Evolutionary conservation across 2,329 filamentous ascomycete species (phyloP), one percentile per base, ranked within the genome.

Genomic region (Cercospora berteroae): DNA sequence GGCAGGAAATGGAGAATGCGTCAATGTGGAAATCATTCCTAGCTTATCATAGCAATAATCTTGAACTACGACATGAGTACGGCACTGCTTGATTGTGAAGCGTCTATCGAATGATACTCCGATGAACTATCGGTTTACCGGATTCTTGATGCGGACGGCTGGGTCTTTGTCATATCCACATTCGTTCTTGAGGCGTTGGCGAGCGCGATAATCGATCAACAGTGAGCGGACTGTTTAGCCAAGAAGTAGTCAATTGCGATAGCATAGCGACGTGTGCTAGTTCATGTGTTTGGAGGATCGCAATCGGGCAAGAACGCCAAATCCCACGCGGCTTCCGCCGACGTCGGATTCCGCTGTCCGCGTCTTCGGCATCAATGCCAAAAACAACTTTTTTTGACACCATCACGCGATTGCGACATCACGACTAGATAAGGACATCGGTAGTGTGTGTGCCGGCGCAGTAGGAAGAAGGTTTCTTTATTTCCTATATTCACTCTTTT

Each of bases 341-440:
- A 33, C 9, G 16, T 57, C 52, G 52, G 48, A 27, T 27, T 23
- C 36, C 36, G 36, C 36, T 42, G 36, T 29, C 52, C 52, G 52
- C 23, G 23, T 57, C 9, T 29, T 29, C 52, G 23, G 52, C 52
- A 33, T 33, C 25, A 29, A 33, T 33, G 20, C 52, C 52, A 57
- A 57, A 56, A 57, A 31, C 52, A 57, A 57, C 52, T 31, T 57
- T 57, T 29, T 31, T 33, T n/a, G 25, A 29, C 52, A 57, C 52
- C 25, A 57, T 23, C 52, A 18, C 25, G 52, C 52, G 52, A 57
- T 57, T 57, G 52, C 52, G 52, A 57, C 52, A 57, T 57, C 25
- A 57, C 52, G 25, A n/a, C 29, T 27, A 57, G 52, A 57, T 29
- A 33, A 29, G 52, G 25, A n/a, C 6, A 25, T 23, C 31, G 25